Base-by-base conservation (phyloP, 768 basidiomycete species). In the Leccinum subtestaceum region DNA sequence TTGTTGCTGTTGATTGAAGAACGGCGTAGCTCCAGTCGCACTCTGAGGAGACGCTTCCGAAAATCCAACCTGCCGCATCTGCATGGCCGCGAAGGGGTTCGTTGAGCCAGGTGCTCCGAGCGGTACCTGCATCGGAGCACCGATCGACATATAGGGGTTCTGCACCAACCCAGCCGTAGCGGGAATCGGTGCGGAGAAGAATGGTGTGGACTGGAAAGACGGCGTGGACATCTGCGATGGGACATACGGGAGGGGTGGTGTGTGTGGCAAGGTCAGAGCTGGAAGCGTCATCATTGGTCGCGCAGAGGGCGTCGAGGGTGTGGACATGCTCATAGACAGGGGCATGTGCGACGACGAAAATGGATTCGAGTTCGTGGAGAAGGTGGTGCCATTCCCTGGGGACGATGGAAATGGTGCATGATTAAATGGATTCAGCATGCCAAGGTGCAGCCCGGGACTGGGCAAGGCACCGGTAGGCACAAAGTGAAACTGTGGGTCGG, bases 41-140 rank as follows among this genome's bases (percentile, higher is more conserved):
- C 63, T 59, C 43, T 76, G 77, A 12, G 76, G 71, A 6, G 72
- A 69, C 59, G 61, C 66, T 25, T 61, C 57, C 50, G 65, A 52
- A 27, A 67, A 68, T 12, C 61, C 67, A 1, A 25, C 13, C 27
- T 61, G 68, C 6, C 56, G 58, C 49, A 55, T 55, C 13, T 63
- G 64, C 53, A 63, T 55, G 43, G 53, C 53, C 8, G 68, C 51
- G 43, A 68, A 70, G 5, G 67, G 64, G 38, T 65, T 69, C 40
- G 27, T 55, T 17, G 46, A 2, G n/a, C 45, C 58, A 3, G 27
- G 31, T 13, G 53, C 19, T 3, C 61, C 46, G 31, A 65, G 56
- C 60, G 75, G 69, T 64, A 70, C 57, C 66, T 75, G 73, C 0
- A 47, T 54, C 2, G 65, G 59, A 25, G 32, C n/a, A 19, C 45